A percentile compares a stretch with the other conserved stretches of the same genome.
phyloP scores from a whole-genome alignment of 2,329 filamentous ascomycete genomes.

The Phoma sp. region DNA sequence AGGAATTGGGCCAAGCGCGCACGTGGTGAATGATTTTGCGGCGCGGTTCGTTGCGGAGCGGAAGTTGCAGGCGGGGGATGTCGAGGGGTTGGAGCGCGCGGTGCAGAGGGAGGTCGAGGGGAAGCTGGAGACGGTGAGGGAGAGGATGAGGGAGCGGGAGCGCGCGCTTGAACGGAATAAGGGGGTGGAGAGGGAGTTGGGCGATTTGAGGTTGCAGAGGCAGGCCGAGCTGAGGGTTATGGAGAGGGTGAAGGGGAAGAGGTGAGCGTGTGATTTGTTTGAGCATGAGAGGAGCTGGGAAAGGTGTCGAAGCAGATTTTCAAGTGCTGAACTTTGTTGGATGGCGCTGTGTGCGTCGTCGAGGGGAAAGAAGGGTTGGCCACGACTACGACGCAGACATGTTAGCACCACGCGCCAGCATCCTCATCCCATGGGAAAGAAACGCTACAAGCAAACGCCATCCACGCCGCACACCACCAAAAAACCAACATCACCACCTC shows the following conservation, averaged over 20 bases:
- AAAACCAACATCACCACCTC: too few relatives aligned
- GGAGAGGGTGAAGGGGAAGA: slow-evolving; percentile 48
- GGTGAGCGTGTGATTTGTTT: slow-evolving; percentile 19
- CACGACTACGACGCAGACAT: too few relatives aligned
- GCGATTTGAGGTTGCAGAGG: slow-evolving; percentile 52
- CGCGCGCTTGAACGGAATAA: slow-evolving; percentile 51
- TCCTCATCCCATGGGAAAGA: too few relatives aligned
- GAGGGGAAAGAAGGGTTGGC: too few relatives aligned
- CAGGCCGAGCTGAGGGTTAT: slow-evolving; percentile 54
- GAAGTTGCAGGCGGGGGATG: slow-evolving; percentile 37
- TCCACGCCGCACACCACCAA: too few relatives aligned
- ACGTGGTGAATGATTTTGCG: slow-evolving; percentile 45
- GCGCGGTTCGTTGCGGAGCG: slow-evolving; percentile 50
- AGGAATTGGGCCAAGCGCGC: slow-evolving; percentile 52
- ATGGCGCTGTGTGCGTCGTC: too few relatives aligned
- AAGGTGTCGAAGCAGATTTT: too few relatives aligned
- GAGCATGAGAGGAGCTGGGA: too few relatives aligned
- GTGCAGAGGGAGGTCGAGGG: slow-evolving; percentile 42
- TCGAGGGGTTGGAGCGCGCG: slow-evolving; percentile 44
- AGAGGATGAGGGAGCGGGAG: slow-evolving; percentile 49
- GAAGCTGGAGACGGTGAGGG: slow-evolving; percentile 46
- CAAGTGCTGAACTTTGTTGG: too few relatives aligned
- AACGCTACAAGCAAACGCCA: too few relatives aligned
- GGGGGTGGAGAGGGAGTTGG: slow-evolving; percentile 52
- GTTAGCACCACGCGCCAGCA: too few relatives aligned